These are phyloP conservation scores for Malassezia psittaci DNA, from an alignment of 1,284 basidiomycete species.

Conservation along the genomic window DNA sequence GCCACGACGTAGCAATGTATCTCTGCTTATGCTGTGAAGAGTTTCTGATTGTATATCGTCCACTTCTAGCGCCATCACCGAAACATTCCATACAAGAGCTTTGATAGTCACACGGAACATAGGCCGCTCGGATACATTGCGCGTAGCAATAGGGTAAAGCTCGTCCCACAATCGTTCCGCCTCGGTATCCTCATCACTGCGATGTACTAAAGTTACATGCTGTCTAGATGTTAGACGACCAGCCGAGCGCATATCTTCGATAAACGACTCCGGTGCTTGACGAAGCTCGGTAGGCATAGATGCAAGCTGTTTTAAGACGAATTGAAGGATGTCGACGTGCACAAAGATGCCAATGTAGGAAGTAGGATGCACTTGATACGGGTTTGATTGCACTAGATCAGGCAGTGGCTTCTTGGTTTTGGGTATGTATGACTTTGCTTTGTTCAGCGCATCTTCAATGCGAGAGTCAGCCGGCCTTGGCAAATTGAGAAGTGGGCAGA, in stretches of 20 bases:
- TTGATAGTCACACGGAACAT: slow-evolving; percentile 58
- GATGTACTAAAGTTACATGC: slow-evolving; percentile 78
- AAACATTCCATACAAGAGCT: slow-evolving; percentile 64
- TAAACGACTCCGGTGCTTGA: slow-evolving; percentile 9
- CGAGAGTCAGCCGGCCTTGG: slow-evolving; percentile 10
- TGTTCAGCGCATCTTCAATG: slow-evolving; percentile 16
- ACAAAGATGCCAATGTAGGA: slow-evolving; percentile 35
- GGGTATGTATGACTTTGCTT: slow-evolving; percentile 4
- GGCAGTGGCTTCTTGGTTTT: slow-evolving; percentile 4
- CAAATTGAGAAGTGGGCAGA: slow-evolving; percentile 18
- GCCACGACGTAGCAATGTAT: background rate
- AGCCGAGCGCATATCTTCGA: slow-evolving; percentile 31
- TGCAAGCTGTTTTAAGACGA: slow-evolving; percentile 11
- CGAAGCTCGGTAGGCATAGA: background rate
- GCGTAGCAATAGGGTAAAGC: slow-evolving; percentile 15
- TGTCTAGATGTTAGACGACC: slow-evolving; percentile 57
- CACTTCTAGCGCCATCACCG: slow-evolving; percentile 60
- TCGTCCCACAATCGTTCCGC: slow-evolving; percentile 35
- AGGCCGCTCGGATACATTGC: slow-evolving; percentile 31
- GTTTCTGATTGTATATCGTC: background rate
- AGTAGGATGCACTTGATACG: slow-evolving; percentile 2
- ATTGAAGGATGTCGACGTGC: slow-evolving; percentile 18
- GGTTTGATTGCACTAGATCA: slow-evolving; percentile 15
- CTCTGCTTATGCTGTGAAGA: slow-evolving; percentile 2
- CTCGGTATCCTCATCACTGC: background rate